Evolutionary conservation across 2,329 filamentous ascomycete species (phyloP), one percentile per base, ranked within the genome.

Genomic region (Thermoascus crustaceus): DNA sequence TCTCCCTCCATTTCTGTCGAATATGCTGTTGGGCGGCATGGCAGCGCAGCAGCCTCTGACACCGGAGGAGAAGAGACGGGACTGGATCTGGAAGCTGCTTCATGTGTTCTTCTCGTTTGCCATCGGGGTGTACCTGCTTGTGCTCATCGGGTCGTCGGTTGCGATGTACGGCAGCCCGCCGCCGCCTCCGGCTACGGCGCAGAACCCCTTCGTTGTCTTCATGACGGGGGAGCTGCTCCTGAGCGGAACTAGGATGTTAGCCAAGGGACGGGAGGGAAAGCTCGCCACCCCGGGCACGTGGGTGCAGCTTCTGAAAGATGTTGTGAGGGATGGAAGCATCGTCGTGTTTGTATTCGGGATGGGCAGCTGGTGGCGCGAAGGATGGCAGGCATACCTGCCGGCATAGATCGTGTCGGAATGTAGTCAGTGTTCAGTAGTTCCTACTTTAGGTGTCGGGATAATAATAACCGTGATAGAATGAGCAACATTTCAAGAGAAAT

Each of bases 61-160:
- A 4, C 52, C 60, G 9, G 48, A 54, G 30, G 54, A 63, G 40
- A 51, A 60, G 43, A 55, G 55, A 35, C 49, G 50, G 8, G 43
- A 53, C 22, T 50, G 45, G 27, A 44, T 73, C 7, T 80, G 76
- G 76, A 71, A 73, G 34, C 54, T 75, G 14, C 52, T 78, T 7
- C 77, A 80, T 48, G 66, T 71, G 4, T 30, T 78, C 10, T 77
- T 79, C 50, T 68, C 75, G 3, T 52, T 78, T n/a, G 49, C 57
- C 2, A 60, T 78, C 14, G 75, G 71, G 1, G 45, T 71, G 25
- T 81, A 80, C 53, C 64, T 67, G 23, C 42, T 67, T 0, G 51
- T 61, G 18, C 39, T 58, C 10, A 47, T 67, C 24, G 47, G 55
- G 18, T 41, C 50, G 21, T 60, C 64, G 10, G 54, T 63, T 26